phyloP scores from a whole-genome alignment of 352 stramenopile genomes.

The Pelagophyceae sp. region DNA sequence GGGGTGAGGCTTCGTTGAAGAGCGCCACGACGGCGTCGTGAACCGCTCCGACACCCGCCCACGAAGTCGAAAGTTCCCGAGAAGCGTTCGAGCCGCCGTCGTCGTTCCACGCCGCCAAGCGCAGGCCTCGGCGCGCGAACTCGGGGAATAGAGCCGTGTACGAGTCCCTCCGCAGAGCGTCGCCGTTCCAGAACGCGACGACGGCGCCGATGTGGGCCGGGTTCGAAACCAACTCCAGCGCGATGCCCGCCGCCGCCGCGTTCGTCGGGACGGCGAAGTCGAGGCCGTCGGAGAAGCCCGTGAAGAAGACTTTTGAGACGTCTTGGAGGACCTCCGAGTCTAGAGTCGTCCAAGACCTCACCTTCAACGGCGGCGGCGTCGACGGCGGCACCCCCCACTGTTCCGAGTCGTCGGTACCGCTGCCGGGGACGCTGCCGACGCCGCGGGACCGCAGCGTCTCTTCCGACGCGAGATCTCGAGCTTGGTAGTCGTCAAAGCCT shows the following conservation, averaged over 20 bases:
- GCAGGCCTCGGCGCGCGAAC: not conserved
- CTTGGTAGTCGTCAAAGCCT: no score
- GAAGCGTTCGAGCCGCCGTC: not conserved
- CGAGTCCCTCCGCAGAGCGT: not conserved
- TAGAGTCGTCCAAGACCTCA: not conserved
- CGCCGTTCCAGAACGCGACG: constrained; percentile 3
- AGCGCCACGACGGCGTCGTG: not conserved
- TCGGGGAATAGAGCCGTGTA: not conserved
- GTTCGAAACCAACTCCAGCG: not conserved
- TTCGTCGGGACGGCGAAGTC: constrained; percentile 8
- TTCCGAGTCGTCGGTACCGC: no score
- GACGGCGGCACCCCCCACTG: no score
- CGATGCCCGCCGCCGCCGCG: not conserved
- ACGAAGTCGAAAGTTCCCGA: not conserved
- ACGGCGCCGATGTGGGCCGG: not conserved
- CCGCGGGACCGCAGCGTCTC: no score
- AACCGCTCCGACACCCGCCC: not conserved
- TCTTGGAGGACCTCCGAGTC: constrained; percentile 6
- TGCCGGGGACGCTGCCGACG: no score
- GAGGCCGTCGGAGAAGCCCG: constrained; percentile 4
- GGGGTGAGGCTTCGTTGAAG: not conserved
- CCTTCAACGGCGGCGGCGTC: not conserved
- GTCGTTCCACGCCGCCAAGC: not conserved
- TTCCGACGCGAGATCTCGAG: no score
- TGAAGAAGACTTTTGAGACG: not conserved